These are phyloP conservation scores for barley (Hordeum vulgare) DNA, from an alignment of 176 grass and related monocot genomes.

Conservation along the genomic window MorexV3_pseudomolecules_assembly NC_058524.1:4344476-4344975, in stretches of 20 bases:
- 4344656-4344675: conserved; percentile 52
- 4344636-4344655: conserved; percentile 46
- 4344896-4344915: conserved; percentile 10
- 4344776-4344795: not conserved
- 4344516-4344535: conserved; percentile 73
- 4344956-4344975: not conserved
- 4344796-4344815: not conserved
- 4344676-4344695: conserved; percentile 71
- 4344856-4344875: conserved; percentile 89
- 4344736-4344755: not conserved
- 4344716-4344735: conserved; percentile 50
- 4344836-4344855: conserved; percentile 68
- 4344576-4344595: conserved; percentile 71
- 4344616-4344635: conserved; percentile 63
- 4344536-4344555: conserved; percentile 61
- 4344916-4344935: not conserved
- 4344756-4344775: not conserved
- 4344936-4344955: not conserved
- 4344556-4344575: conserved; percentile 84
- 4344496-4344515: conserved; percentile 38
- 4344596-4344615: conserved; percentile 65
- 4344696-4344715: conserved; percentile 67
- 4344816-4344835: conserved; percentile 75
- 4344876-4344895: conserved; percentile 50
- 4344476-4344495: not conserved